Base-by-base conservation (phyloP, 176 grass and related monocot species). In the Avena insularis region DNA sequence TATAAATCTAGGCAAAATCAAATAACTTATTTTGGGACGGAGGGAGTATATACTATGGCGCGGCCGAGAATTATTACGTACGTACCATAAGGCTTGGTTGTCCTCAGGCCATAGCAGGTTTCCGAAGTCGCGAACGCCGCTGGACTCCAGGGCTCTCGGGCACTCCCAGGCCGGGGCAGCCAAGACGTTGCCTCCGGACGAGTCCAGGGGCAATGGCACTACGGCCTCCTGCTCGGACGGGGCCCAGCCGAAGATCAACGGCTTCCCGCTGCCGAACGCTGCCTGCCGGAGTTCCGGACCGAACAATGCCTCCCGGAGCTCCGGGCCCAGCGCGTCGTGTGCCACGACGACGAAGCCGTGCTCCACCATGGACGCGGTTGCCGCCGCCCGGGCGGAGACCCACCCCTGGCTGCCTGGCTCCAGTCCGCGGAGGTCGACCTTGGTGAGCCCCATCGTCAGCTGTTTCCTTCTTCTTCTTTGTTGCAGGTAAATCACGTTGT, bases 151-250 rank as follows among this genome's bases (percentile, higher is more conserved):
- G 61, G 88, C 19, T 12, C 80, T 47, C 21, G 90, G 59, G 82
- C 86, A 91, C 72, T 95, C 94, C 60, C 76, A 81, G 27, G 77
- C 72, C 73, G 10, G 91, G 79, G 36, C 86, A 79, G 88, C 9
- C 46, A 10, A 11, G 46, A 11, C 9, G 40, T 43, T 91, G 48
- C 66, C 85, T 0, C 58, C 81, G 86, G 57, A 88, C 0, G 63
- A 74, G 8, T 36, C 19, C 51, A 54, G 51, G n/a, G 8, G 5
- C 27, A 83, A 84, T 43, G 56, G 16, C 15, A 55, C 54, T 56
- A 56, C 36, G 65, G 21, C 88, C 76, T 31, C 61, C 20, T 17
- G 27, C 77, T 88, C 88, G 0, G 79, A 9, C 1, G 92, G 89
- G 6, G 77, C 73, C n/a, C 0, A 19, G 16, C 31, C 74, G 81